A percentile compares a stretch with the other conserved stretches of the same genome.
phyloP scores from a whole-genome alignment of 2,329 filamentous ascomycete species.

The Hypoxylon sp. region DNA sequence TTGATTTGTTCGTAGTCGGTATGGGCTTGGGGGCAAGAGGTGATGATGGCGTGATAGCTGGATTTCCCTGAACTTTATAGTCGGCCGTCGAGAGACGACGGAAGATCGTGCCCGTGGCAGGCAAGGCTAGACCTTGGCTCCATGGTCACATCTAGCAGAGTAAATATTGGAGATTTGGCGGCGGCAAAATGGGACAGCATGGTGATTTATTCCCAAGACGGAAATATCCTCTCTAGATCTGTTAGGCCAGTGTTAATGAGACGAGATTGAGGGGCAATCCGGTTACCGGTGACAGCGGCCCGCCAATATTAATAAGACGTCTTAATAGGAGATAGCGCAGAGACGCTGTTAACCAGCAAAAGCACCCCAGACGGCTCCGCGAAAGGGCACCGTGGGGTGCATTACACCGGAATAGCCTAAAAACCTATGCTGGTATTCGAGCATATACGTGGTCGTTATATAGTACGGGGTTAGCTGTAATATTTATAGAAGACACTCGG shows the following conservation, averaged over 20 bases:
- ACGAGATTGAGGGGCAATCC: constrained; percentile 35
- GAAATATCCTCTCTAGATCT: constrained; percentile 28
- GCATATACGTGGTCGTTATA: constrained; percentile 34
- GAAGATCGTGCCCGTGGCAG: constrained; percentile 35
- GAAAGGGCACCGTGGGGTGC: constrained; percentile 35
- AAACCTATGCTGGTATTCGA: constrained; percentile 29
- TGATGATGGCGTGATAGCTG: constrained; percentile 9
- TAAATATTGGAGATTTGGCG: constrained; percentile 23
- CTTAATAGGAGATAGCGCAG: constrained; percentile 8
- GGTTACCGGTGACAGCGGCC: constrained; percentile 34
- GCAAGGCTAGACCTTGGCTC: constrained; percentile 33
- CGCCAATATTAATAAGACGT: constrained; percentile 30
- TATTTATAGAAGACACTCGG: constrained; percentile 35
- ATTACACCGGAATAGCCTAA: constrained; percentile 41
- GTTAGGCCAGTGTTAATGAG: constrained; percentile 20
- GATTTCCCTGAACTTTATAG: constrained; percentile 32
- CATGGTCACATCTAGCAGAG: constrained; percentile 21
- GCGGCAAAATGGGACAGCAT: constrained; percentile 39
- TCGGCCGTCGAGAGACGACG: constrained; percentile 20
- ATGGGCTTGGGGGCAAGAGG: neutral
- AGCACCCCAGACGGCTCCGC: constrained; percentile 26
- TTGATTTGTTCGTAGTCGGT: constrained; percentile 4
- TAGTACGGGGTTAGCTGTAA: constrained; percentile 24
- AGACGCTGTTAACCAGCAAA: constrained; percentile 7
- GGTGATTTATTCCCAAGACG: constrained; percentile 34